Conservation (phyloP, 2,329 filamentous ascomycete genomes). For the Dothistroma septosporum region DNA sequence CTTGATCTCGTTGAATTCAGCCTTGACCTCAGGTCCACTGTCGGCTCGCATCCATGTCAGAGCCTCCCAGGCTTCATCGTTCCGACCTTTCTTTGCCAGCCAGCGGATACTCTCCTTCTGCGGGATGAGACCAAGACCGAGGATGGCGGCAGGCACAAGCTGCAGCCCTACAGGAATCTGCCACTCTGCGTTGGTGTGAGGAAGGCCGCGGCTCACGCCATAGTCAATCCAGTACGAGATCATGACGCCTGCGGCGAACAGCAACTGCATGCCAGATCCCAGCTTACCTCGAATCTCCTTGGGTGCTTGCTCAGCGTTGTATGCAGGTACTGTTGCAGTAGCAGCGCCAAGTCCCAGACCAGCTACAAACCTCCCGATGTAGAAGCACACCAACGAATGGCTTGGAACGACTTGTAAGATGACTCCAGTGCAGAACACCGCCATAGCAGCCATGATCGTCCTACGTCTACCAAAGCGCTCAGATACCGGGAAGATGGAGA, state of each 20-base stretch:
- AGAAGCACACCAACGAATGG: constrained; percentile 44
- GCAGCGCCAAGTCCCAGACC: constrained; percentile 49
- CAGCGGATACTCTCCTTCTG: constrained; percentile 51
- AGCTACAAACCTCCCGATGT: constrained; percentile 46
- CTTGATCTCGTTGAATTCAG: constrained; percentile 52
- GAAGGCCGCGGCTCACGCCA: constrained; percentile 38
- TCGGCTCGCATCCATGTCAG: constrained; percentile 52
- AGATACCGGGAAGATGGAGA: constrained; percentile 48
- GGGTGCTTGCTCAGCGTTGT: constrained; percentile 41
- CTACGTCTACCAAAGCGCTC: constrained; percentile 45
- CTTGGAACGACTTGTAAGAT: constrained; percentile 48
- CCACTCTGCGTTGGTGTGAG: constrained; percentile 46
- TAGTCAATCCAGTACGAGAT: constrained; percentile 54
- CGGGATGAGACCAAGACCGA: constrained; percentile 49
- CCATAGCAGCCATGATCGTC: constrained; percentile 45
- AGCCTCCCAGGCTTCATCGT: constrained; percentile 47
- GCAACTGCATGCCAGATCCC: constrained; percentile 51
- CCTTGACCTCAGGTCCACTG: constrained; percentile 30
- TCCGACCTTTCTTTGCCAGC: constrained; percentile 46
- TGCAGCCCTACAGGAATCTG: constrained; percentile 54
- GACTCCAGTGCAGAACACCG: constrained; percentile 40
- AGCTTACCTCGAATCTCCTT: constrained; percentile 48
- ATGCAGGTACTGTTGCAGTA: constrained; percentile 42
- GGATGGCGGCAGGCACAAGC: constrained; percentile 46
- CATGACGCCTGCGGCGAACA: constrained; percentile 49